Base-by-base conservation (phyloP, 2,329 filamentous ascomycete genomes). In the Moelleriella libera region DNA sequence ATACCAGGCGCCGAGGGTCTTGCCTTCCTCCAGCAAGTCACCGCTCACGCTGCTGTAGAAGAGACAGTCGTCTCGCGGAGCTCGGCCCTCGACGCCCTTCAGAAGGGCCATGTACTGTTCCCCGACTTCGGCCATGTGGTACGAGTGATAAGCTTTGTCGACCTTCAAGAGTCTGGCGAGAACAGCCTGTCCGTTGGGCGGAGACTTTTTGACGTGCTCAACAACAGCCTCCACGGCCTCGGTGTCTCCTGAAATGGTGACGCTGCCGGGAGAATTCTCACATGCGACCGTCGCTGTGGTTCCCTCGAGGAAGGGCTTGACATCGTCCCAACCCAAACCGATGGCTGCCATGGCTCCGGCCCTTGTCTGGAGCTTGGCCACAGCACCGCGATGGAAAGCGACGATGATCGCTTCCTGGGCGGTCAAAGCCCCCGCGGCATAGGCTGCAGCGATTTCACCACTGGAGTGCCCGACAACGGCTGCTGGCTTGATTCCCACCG, bases 371-470 rank as follows among this genome's bases (percentile, higher is more conserved):
- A 42, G 2, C 29, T 12, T 2, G 31, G 49, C 28, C 4, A 47
- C 45, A 4, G 42, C 11, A 7, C 50, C 50, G 4, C 51, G 48
- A 28, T 43, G 47, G 34, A 51, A 51, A 4, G 49, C 49, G n/a
- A 48, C 45, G 2, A 41, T 11, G 9, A 52, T 49, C 5, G 50
- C 49, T 40, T 52, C 45, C 4, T 32, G 5, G 1, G 43, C 31
- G 0, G 41, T n/a, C 8, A 52, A 2, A 6, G 46, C 29, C 5
- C n/a, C 65, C 0, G 61, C 58, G 1, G 64, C 61, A 47, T 67
- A 69, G 0, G 66, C 66, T 1, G 66, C 67, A 0, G 60, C 65
- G 37, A 69, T 67, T 49, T 70, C 67, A 1, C 68, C 67, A 5
- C 57, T 60, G 0, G 63, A 67, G 49, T 70, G 68, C 4, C 67